phyloP scores from a whole-genome alignment of 768 basidiomycete genomes.

The Lactifluus piperatus region DNA sequence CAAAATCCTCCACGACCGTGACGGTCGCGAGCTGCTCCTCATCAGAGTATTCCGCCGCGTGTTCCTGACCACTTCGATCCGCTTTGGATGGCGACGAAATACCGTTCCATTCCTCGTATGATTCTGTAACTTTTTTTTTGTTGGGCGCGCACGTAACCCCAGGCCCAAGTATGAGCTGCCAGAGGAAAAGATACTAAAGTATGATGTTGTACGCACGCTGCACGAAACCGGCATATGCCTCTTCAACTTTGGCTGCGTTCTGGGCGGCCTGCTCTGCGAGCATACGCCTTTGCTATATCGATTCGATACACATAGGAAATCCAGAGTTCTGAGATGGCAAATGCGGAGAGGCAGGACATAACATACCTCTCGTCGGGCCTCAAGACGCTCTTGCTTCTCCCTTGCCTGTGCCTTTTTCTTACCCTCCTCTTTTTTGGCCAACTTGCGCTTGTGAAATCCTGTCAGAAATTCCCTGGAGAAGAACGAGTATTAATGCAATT shows the following conservation, averaged over 20 bases:
- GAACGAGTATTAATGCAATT: background rate
- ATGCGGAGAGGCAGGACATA: background rate
- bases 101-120: slow-evolving; percentile 41
- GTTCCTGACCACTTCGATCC: slow-evolving; percentile 28
- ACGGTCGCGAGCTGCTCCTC: slow-evolving; percentile 84
- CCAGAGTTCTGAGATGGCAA: slow-evolving; percentile 6
- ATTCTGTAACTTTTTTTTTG: slow-evolving; percentile 29
- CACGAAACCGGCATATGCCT: slow-evolving; percentile 45
- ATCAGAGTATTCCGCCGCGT: slow-evolving; percentile 69
- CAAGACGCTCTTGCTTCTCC: slow-evolving; percentile 67
- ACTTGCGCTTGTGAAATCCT: slow-evolving; percentile 89
- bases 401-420: slow-evolving; percentile 64
- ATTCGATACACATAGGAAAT: slow-evolving; percentile 17
- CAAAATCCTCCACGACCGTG: slow-evolving; percentile 88
- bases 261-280: slow-evolving; percentile 68
- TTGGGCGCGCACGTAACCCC: background rate
- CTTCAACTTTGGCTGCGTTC: slow-evolving; percentile 73
- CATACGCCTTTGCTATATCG: slow-evolving; percentile 61
- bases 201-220: slow-evolving; percentile 7
- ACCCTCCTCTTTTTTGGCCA: slow-evolving; percentile 71
- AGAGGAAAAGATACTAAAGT: too few species aligned
- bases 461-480: slow-evolving; percentile 73
- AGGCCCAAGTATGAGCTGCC: slow-evolving; percentile 10
- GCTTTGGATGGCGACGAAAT: slow-evolving; percentile 27
- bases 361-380: slow-evolving; percentile 70